Evolutionary conservation across 2,329 filamentous ascomycete genomes (phyloP).

Genomic region (Whalleya microplaca): DNA sequence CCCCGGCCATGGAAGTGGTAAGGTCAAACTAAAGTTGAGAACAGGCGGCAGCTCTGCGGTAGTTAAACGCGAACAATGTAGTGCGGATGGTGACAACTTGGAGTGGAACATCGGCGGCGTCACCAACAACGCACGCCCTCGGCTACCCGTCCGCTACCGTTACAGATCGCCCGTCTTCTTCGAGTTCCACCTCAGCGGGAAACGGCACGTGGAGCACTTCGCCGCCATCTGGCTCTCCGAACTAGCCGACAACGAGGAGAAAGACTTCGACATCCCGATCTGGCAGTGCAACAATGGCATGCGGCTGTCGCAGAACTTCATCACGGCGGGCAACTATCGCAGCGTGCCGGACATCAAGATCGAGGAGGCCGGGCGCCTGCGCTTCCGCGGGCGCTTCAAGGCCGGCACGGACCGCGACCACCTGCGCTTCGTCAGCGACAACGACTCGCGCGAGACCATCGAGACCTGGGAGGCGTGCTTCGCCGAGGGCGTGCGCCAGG

Average conservation of each 20-base stretch:
- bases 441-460: slow-evolving; percentile 88
- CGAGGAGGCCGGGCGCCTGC: slow-evolving; percentile 78
- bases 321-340: slow-evolving; percentile 76
- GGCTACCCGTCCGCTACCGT: slow-evolving; percentile 85
- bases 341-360: slow-evolving; percentile 75
- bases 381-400: slow-evolving; percentile 83
- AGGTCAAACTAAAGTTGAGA: slow-evolving; percentile 76
- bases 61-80: slow-evolving; percentile 66
- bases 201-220: slow-evolving; percentile 73
- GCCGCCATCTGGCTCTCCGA: slow-evolving; percentile 86
- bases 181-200: slow-evolving; percentile 74
- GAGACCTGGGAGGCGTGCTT: slow-evolving; percentile 94
- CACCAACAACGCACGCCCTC: slow-evolving; percentile 52
- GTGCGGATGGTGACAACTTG: slow-evolving; percentile 59
- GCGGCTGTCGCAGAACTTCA: slow-evolving; percentile 88
- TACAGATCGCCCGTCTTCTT: slow-evolving; percentile 90
- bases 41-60: slow-evolving; percentile 83
- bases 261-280: slow-evolving; percentile 83
- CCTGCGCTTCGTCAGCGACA: slow-evolving; percentile 80
- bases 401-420: slow-evolving; percentile 89
- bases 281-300: slow-evolving; percentile 79
- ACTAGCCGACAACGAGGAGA: slow-evolving; percentile 77
- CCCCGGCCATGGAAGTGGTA: slow-evolving; percentile 58
- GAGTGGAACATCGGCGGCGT: slow-evolving; percentile 53
- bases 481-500: slow-evolving; percentile 79